phyloP scores from a whole-genome alignment of 352 stramenopile genomes.

The Globisporangium paddicum region DNA sequence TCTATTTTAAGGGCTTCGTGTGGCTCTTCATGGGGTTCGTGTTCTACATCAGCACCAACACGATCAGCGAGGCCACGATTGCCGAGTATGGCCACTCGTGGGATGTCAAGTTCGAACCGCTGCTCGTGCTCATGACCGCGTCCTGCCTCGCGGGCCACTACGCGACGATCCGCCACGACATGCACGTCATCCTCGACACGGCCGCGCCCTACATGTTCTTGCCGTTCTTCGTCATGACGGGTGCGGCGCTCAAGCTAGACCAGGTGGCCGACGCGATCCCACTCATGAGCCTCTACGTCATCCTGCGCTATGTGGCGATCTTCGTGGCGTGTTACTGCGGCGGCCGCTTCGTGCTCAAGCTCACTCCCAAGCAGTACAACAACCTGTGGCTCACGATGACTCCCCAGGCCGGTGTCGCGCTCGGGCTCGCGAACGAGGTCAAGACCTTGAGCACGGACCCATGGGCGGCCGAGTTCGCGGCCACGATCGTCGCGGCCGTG shows the following conservation, averaged over 20 bases:
- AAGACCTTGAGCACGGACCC: conserved; percentile 37
- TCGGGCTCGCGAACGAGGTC: conserved; percentile 59
- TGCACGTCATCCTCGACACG: conserved; percentile 72
- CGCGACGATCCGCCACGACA: conserved; percentile 58
- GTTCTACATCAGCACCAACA: conserved; percentile 54
- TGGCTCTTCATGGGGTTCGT: conserved; percentile 57
- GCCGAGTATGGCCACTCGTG: conserved; percentile 43
- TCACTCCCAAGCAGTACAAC: conserved; percentile 57
- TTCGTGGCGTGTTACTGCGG: conserved; percentile 60
- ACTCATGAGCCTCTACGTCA: conserved; percentile 62
- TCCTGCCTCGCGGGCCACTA: conserved; percentile 65
- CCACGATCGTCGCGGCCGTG: conserved; percentile 61
- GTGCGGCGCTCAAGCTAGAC: conserved; percentile 61
- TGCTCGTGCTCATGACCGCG: conserved; percentile 64
- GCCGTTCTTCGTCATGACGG: conserved; percentile 79
- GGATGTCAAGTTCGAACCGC: conserved; percentile 68
- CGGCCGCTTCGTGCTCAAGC: conserved; percentile 57
- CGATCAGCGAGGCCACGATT: conserved; percentile 36
- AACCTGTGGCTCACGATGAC: conserved; percentile 77
- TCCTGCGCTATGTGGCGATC: conserved; percentile 48
- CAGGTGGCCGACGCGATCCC: conserved; percentile 52
- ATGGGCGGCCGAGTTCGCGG: conserved; percentile 54
- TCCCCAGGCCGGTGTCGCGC: conserved; percentile 57
- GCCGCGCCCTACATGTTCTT: conserved; percentile 68
- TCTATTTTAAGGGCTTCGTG: conserved; percentile 61